These are phyloP conservation scores for Volvox africanus DNA, from an alignment of 139 green algal genomes.

Conservation along the genomic window DNA sequence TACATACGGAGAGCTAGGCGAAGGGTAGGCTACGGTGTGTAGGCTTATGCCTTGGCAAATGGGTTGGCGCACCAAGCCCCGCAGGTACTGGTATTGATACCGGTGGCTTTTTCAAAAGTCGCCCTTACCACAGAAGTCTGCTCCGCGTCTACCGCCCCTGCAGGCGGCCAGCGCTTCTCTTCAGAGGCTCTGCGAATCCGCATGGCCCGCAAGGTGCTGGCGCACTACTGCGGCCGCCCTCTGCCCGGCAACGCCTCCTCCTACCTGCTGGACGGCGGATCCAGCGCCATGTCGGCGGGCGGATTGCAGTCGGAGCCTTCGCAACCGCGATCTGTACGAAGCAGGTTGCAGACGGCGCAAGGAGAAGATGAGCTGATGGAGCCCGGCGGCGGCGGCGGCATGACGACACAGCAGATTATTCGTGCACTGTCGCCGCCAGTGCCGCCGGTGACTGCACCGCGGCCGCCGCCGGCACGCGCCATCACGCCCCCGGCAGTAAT, in stretches of 20 bases:
- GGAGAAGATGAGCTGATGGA: not conserved
- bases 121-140: not conserved
- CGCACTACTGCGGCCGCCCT: slow-evolving; percentile 26
- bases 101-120: too few species aligned
- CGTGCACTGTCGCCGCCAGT: not conserved
- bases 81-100: too few species aligned
- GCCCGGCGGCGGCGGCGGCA: not conserved
- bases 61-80: too few species aligned
- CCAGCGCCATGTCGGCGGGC: not conserved
- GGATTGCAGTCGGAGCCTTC: not conserved
- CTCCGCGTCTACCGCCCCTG: not conserved
- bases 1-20: too few species aligned
- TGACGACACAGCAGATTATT: not conserved
- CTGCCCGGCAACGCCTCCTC: not conserved
- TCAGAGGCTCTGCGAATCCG: slow-evolving; percentile 64
- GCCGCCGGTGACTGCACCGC: not conserved
- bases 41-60: too few species aligned
- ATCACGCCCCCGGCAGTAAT: not conserved
- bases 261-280: not conserved
- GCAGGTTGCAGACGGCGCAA: not conserved
- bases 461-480: not conserved
- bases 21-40: not conserved
- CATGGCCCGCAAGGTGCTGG: slow-evolving; percentile 65
- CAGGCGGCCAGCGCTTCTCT: slow-evolving; percentile 61
- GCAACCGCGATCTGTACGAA: not conserved